These are phyloP conservation scores for Paraconiothyrium sp. DNA, from an alignment of 2,329 filamentous ascomycete species.

Conservation along the genomic window DNA sequence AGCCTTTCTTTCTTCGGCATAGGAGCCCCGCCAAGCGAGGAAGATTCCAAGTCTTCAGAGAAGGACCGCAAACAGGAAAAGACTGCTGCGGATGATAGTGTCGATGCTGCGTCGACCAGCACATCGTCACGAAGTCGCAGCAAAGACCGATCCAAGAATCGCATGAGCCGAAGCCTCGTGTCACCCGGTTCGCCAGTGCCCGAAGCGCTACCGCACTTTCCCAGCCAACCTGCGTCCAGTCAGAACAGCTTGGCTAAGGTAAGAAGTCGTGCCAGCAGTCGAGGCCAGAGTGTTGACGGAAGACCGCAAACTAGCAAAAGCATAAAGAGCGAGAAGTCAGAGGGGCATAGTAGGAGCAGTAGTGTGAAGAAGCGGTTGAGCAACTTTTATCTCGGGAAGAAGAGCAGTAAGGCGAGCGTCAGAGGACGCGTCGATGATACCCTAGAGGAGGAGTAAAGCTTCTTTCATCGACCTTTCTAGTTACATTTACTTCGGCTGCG, in stretches of 20 bases:
- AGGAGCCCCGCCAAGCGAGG: constrained; percentile 40
- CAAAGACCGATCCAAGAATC: constrained; percentile 42
- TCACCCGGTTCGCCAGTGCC: constrained; percentile 37
- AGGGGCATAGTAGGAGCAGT: constrained; percentile 59
- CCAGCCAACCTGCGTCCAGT: constrained; percentile 25
- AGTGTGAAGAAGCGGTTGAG: constrained; percentile 82
- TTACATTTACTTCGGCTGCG: not conserved
- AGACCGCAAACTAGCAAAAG: constrained; percentile 46
- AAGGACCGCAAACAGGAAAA: constrained; percentile 30
- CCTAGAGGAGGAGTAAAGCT: constrained; percentile 45
- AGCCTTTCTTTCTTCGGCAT: constrained; percentile 52
- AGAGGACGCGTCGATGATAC: constrained; percentile 38
- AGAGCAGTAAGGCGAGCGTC: constrained; percentile 66
- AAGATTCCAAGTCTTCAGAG: constrained; percentile 27
- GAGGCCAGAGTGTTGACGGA: constrained; percentile 21
- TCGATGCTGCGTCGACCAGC: constrained; percentile 33
- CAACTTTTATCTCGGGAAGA: constrained; percentile 78
- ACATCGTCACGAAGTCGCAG: constrained; percentile 42
- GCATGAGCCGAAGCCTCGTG: constrained; percentile 42
- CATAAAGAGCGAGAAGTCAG: constrained; percentile 52
- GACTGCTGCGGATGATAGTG: constrained; percentile 27
- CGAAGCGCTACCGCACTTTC: constrained; percentile 41
- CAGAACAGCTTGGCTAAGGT: constrained; percentile 30
- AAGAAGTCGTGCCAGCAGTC: constrained; percentile 24
- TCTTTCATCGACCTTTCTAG: not conserved